Percentiles rank a stretch among this genome's conserved stretches.
phyloP scores from a whole-genome alignment of 192 early-diverging fungal genomes.

The Dissophora globulifera region DNA sequence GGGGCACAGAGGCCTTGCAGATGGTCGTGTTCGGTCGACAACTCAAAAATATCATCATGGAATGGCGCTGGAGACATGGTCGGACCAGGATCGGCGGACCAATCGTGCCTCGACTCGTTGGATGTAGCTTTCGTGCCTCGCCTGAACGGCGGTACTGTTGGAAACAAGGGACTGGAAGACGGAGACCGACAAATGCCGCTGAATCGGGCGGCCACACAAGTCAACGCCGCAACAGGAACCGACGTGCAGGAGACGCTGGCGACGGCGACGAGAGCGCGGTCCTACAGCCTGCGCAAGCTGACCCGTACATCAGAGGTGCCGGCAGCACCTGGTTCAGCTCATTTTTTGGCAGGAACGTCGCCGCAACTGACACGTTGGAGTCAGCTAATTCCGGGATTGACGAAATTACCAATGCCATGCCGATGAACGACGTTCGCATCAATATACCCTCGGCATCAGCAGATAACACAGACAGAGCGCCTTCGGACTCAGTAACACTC shows the following conservation, averaged over 20 bases:
- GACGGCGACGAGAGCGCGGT: not conserved
- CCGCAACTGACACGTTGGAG: not conserved
- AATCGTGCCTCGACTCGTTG: conserved; percentile 17
- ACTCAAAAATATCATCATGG: conserved; percentile 42
- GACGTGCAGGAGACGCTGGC: no score
- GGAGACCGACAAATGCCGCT: not conserved
- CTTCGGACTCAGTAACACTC: not conserved
- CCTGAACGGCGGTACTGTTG: conserved; percentile 39
- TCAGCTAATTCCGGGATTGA: no score
- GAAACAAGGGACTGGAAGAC: conserved; percentile 27
- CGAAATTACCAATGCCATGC: not conserved
- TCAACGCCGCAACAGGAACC: not conserved
- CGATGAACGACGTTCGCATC: conserved; percentile 3
- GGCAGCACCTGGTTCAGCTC: conserved; percentile 19
- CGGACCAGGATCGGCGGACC: conserved; percentile 31
- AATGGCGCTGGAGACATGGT: conserved; percentile 44
- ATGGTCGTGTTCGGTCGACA: conserved; percentile 50
- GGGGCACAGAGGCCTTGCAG: conserved; percentile 40
- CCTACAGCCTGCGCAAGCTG: not conserved
- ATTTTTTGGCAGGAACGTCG: conserved; percentile 10
- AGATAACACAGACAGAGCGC: not conserved
- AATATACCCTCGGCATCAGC: not conserved
- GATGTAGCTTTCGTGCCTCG: conserved; percentile 31
- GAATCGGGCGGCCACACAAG: not conserved
- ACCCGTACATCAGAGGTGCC: not conserved